Percentiles rank a stretch among this genome's conserved stretches.
Conservation (phyloP, 148 eudicot genomes). For the Gaultheria prostrata region DNA sequence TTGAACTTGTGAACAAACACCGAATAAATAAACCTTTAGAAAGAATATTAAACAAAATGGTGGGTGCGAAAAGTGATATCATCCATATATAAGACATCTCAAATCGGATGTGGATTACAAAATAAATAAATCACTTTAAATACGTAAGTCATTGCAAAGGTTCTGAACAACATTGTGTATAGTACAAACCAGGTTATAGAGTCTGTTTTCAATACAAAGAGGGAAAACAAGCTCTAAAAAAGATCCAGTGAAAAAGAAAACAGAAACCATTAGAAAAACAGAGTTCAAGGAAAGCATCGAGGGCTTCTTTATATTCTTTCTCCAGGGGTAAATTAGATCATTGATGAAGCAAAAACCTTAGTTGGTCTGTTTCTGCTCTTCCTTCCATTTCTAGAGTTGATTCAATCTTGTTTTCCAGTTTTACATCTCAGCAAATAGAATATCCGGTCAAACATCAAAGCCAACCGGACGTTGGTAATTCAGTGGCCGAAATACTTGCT, state of each 20-base stretch:
- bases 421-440: neutral
- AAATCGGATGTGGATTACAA: no score
- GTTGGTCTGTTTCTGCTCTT: neutral
- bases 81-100: no score
- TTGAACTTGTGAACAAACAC: no score
- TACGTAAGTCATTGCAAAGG: neutral
- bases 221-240: neutral
- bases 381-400: neutral
- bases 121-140: neutral
- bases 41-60: no score
- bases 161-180: neutral
- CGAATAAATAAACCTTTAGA: no score
- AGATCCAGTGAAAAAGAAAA: neutral
- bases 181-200: slow-evolving; percentile 7
- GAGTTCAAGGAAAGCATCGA: neutral
- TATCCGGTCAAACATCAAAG: no score
- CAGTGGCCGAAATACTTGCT: no score
- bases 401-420: neutral
- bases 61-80: no score
- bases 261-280: neutral
- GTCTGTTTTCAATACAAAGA: neutral
- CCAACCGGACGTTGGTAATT: no score
- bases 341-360: no score
- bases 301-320: no score
- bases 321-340: no score